Base-by-base conservation (phyloP, 116 monocot species). In the Papilionanthe hybrid region DNA sequence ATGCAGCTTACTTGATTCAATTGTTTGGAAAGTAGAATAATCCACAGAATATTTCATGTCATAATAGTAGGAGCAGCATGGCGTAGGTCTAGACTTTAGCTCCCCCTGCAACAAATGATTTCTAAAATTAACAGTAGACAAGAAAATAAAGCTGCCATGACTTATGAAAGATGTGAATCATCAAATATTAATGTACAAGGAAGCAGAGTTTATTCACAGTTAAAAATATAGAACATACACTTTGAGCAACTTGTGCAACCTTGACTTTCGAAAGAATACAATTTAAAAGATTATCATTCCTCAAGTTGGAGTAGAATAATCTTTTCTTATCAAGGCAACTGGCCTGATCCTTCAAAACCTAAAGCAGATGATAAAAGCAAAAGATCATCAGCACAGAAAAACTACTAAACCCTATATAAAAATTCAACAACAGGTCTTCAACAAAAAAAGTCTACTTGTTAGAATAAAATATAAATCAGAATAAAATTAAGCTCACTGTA, bases 31-130 rank as follows among this genome's bases (percentile, higher is more conserved):
- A 71, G 89, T 88, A 77, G 86, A 87, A 77, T 92, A 94, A 1
- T 96, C 96, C 48, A 92, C 32, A 82, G 86, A 90, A 69, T 96
- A 96, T 78, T 90, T 92, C 96, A 94, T 94, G 84, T 96, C 92
- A 78, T 88, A 96, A 79, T 94, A 92, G 30, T 78, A 96, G 42
- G 88, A 80, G 82, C 55, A 83, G 66, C 86, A 75, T 58, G 90
- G 86, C 42, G 84, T 63, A 69, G 77, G 60, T 76, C 80, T 83
- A 47, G 84, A 75, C 74, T 86, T 86, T 67, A 84, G 79, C 44
- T 84, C 77, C 15, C 79, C 85, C 96, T 96, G 87, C 83, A 83
- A 83, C 29, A 30, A 80, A 76, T 73, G 5, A 73, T 73, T 42
- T 42, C 42, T 9, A 73, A 73, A 71, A 53, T 25, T 75, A 12